Evolutionary conservation across 495 filamentous ascomycete species (phyloP).

Genomic region (Penicillium canescens): DNA sequence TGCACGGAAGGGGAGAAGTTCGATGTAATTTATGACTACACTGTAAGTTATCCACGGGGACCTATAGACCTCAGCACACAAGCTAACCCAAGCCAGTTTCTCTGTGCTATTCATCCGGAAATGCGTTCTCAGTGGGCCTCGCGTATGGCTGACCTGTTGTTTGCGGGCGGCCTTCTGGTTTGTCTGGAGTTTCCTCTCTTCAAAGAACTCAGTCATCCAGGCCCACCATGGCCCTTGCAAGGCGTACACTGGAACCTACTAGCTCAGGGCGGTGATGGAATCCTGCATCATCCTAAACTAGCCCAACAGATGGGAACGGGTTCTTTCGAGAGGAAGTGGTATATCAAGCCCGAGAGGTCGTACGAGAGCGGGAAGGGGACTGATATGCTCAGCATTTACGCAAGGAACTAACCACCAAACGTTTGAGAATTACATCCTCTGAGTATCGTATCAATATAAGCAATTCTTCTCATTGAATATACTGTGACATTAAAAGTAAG

Average conservation of each 20-base stretch:
- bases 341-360: constrained; percentile 25
- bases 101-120: constrained; percentile 41
- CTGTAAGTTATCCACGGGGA: constrained; percentile 56
- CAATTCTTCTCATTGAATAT: no score
- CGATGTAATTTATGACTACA: constrained; percentile 79
- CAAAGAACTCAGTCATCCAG: constrained; percentile 33
- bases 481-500: no score
- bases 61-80: not conserved
- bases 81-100: constrained; percentile 26
- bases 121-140: constrained; percentile 31
- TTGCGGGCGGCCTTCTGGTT: constrained; percentile 33
- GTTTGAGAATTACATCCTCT: no score
- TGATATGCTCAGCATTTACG: constrained; percentile 32
- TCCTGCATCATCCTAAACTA: not conserved
- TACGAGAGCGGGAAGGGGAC: constrained; percentile 25
- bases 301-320: not conserved
- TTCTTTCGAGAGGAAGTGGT: constrained; percentile 17
- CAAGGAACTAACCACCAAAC: constrained; percentile 18
- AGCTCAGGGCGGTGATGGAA: constrained; percentile 21
- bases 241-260: constrained; percentile 37
- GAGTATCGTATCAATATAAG: no score
- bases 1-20: constrained; percentile 39
- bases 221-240: constrained; percentile 40
- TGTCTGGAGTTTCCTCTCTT: constrained; percentile 46
- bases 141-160: constrained; percentile 34